Evolutionary conservation across 139 green algal genomes (phyloP).

Genomic region (Zygnema circumcarinatum): DNA sequence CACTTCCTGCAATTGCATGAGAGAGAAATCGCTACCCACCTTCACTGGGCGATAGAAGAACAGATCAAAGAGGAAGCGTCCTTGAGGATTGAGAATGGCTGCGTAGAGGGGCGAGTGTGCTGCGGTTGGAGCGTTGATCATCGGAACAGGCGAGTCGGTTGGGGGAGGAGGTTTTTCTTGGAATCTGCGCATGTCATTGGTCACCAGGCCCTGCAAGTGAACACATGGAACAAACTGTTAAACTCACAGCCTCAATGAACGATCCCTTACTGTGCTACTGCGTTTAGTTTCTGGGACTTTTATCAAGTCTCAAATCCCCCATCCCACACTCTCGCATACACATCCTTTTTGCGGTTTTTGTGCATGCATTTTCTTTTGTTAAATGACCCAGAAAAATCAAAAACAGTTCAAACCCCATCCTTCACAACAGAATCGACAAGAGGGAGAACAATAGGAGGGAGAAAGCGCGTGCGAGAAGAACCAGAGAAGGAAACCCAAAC

Average conservation of each 20-base stretch:
- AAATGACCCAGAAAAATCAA: background rate
- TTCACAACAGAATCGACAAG: too few relatives aligned
- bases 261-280: too few relatives aligned
- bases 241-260: too few relatives aligned
- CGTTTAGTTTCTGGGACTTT: too few relatives aligned
- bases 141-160: slow-evolving; percentile 2
- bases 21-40: background rate
- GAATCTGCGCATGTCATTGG: slow-evolving; percentile 19
- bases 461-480: too few relatives aligned
- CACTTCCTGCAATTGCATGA: too few relatives aligned
- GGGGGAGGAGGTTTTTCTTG: background rate
- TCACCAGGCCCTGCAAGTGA: slow-evolving; percentile 21
- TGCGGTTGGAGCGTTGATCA: slow-evolving; percentile 13
- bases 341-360: background rate
- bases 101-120: slow-evolving; percentile 18
- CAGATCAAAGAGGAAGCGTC: slow-evolving; percentile 37
- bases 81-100: slow-evolving; percentile 27
- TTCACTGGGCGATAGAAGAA: slow-evolving; percentile 41
- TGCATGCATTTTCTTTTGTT: background rate
- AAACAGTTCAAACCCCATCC: too few relatives aligned
- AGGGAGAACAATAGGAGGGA: background rate
- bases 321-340: background rate
- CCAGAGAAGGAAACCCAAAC: too few relatives aligned
- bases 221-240: background rate
- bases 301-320: background rate